phyloP scores from a whole-genome alignment of 116 monocot genomes.

The Zostera marina region DNA sequence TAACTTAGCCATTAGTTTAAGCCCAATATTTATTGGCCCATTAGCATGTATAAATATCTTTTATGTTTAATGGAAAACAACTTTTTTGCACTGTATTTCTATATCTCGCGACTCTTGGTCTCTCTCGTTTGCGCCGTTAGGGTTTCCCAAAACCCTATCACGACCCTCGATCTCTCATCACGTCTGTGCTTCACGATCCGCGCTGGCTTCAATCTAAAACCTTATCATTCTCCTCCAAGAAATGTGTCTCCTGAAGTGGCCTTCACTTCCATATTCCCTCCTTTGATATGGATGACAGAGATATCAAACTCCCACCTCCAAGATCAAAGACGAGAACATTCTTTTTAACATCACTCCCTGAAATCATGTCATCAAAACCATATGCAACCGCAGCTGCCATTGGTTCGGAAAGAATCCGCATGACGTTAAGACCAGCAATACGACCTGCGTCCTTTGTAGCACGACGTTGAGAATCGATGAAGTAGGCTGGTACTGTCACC shows the following conservation, averaged over 20 bases:
- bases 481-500: slow-evolving; percentile 13
- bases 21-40: too few species aligned
- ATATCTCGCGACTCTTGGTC: too few species aligned
- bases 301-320: slow-evolving; percentile 10
- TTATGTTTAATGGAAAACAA: too few species aligned
- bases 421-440: slow-evolving; percentile 11
- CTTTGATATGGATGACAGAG: background rate
- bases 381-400: slow-evolving; percentile 13
- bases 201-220: too few species aligned
- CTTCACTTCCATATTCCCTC: background rate
- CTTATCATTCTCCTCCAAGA: slow-evolving; percentile 11
- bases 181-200: too few species aligned
- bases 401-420: slow-evolving; percentile 10
- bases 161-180: too few species aligned
- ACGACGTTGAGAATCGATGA: slow-evolving; percentile 12
- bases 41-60: too few species aligned
- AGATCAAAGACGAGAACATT: background rate
- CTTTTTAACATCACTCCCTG: background rate
- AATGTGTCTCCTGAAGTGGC: slow-evolving; percentile 5
- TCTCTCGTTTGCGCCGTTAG: too few species aligned
- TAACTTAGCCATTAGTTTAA: too few species aligned
- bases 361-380: slow-evolving; percentile 10
- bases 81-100: too few species aligned
- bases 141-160: too few species aligned
- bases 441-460: slow-evolving; percentile 7